These are phyloP conservation scores for Lachancea sp. DNA, from an alignment of 805 yeast genomes.

Conservation along the genomic window DNA sequence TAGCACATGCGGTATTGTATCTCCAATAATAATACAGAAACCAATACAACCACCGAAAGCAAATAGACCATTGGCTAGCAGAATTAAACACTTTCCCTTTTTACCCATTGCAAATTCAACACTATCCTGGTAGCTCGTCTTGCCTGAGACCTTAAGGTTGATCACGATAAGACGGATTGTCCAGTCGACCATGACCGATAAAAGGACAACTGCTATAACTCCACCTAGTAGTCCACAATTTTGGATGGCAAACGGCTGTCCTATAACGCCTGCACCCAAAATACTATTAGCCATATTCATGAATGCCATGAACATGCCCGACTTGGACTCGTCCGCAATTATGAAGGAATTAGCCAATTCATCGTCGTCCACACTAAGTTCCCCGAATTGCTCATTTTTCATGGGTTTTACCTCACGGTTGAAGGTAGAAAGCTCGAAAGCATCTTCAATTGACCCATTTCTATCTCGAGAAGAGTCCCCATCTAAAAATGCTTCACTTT, in stretches of 20 bases:
- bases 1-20: conserved; percentile 86
- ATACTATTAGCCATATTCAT: conserved; percentile 97
- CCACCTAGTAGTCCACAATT: conserved; percentile 80
- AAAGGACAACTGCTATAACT: conserved; percentile 46
- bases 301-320: conserved; percentile 77
- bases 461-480: neutral
- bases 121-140: conserved; percentile 77
- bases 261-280: conserved; percentile 92
- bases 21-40: conserved; percentile 90
- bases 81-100: conserved; percentile 57
- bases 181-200: conserved; percentile 82
- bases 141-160: conserved; percentile 72
- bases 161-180: conserved; percentile 73
- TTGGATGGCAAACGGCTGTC: conserved; percentile 82
- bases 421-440: conserved; percentile 8
- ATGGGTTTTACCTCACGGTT: neutral
- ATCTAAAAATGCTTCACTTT: neutral
- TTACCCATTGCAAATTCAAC: conserved; percentile 74
- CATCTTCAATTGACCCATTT: neutral
- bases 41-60: conserved; percentile 95
- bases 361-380: conserved; percentile 19
- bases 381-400: neutral
- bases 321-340: conserved; percentile 31
- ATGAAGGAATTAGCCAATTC: conserved; percentile 9
- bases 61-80: conserved; percentile 76